Percentiles rank a stretch among this genome's conserved stretches.
These are phyloP conservation scores for Paecilomyces niveus DNA, from an alignment of 2,329 filamentous ascomycete genomes.

Conservation along the genomic window DNA sequence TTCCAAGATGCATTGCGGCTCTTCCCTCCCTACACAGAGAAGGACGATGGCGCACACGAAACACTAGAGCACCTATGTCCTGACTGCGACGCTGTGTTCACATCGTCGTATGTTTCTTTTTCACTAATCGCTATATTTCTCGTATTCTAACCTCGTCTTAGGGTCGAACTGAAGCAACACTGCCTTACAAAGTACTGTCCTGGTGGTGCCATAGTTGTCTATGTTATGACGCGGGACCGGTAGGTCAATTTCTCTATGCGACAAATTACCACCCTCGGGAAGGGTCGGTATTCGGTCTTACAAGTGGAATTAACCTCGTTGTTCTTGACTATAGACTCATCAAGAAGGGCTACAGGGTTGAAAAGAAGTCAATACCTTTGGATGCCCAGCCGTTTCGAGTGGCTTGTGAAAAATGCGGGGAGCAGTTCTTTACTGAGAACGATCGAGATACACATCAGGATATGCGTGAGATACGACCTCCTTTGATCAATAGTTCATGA, in stretches of 20 bases:
- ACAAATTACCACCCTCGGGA: not conserved
- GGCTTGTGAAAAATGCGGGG: constrained; percentile 19
- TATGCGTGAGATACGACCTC: not conserved
- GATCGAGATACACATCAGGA: constrained; percentile 11
- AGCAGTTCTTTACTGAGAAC: constrained; percentile 15
- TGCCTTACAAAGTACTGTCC: constrained; percentile 22
- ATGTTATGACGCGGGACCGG: constrained; percentile 25
- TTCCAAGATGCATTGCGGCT: constrained; percentile 20
- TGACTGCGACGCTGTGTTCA: constrained; percentile 24
- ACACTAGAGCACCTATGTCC: constrained; percentile 16
- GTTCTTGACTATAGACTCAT: constrained; percentile 15
- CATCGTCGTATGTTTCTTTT: constrained; percentile 15
- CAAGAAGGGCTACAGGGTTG: constrained; percentile 24
- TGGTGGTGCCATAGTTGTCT: constrained; percentile 20
- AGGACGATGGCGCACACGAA: constrained; percentile 14
- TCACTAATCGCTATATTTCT: not conserved
- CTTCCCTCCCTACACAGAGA: constrained; percentile 19
- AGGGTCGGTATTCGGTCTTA: not conserved
- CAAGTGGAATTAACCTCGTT: not conserved
- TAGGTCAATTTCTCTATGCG: constrained; percentile 4
- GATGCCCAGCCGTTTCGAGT: constrained; percentile 19
- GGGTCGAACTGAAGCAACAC: constrained; percentile 19
- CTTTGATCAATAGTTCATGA: constrained; percentile 5
- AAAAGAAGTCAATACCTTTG: constrained; percentile 19
- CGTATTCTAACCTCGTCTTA: constrained; percentile 5